Conservation (phyloP, 1,284 basidiomycete genomes). For the Naganishia cerealis region DNA sequence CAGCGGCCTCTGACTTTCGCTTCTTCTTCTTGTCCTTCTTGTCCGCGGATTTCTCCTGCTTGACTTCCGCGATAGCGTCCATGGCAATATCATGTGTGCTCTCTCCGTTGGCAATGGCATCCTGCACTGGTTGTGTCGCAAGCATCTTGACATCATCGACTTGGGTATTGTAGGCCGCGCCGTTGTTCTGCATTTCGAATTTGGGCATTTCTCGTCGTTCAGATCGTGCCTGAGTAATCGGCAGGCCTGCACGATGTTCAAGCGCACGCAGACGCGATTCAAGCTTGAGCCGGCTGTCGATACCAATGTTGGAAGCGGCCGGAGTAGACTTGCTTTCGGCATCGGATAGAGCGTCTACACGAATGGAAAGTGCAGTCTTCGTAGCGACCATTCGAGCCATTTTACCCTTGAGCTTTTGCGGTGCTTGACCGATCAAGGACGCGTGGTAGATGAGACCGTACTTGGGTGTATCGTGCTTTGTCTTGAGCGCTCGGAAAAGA, state of each 20-base stretch:
- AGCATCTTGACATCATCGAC: constrained; percentile 68
- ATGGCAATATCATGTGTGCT: constrained; percentile 64
- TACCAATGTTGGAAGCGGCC: constrained; percentile 77
- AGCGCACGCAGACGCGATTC: constrained; percentile 88
- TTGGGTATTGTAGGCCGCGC: constrained; percentile 74
- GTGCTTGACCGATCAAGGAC: constrained; percentile 92
- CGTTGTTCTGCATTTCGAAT: constrained; percentile 72
- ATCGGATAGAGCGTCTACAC: constrained; percentile 93
- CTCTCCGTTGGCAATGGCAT: constrained; percentile 47
- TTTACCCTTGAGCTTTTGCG: constrained; percentile 98
- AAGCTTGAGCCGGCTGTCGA: constrained; percentile 90
- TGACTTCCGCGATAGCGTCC: constrained; percentile 59
- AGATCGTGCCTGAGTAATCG: constrained; percentile 55
- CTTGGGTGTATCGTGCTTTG: constrained; percentile 98
- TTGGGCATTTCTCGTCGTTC: constrained; percentile 66
- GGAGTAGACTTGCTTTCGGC: constrained; percentile 83
- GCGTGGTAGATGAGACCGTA: constrained; percentile 97
- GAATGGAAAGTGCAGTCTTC: constrained; percentile 92
- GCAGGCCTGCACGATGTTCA: constrained; percentile 71
- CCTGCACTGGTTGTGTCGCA: constrained; percentile 68
- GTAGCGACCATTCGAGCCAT: constrained; percentile 99
- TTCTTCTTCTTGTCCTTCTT: constrained; percentile 70
- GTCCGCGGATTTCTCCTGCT: constrained; percentile 53
- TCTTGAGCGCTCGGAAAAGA: constrained; percentile 95
- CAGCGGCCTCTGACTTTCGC: constrained; percentile 61